Conservation (phyloP, 2,329 filamentous ascomycete species). For the Phyllachora maydis region DNA sequence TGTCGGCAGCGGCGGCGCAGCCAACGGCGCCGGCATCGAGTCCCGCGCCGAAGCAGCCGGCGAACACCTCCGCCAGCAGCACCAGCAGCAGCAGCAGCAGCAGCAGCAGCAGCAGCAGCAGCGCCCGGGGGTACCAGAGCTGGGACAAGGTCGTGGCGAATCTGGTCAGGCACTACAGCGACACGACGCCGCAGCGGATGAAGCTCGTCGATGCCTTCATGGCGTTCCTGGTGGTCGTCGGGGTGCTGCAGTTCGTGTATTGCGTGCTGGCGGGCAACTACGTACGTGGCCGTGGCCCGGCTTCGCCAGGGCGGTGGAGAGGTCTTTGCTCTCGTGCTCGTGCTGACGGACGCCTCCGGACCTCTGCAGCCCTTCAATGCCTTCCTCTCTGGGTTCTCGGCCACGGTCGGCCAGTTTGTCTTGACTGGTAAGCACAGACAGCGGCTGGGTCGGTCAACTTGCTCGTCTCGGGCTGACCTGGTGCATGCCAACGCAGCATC, state of each 20-base stretch:
- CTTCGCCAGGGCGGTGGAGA: no score
- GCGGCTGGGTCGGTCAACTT: slow-evolving; percentile 8
- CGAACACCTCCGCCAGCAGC: slow-evolving; percentile 1
- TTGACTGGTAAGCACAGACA: slow-evolving; percentile 73
- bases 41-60: not conserved
- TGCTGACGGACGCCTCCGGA: no score
- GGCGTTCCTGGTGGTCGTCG: slow-evolving; percentile 67
- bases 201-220: slow-evolving; percentile 88
- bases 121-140: slow-evolving; percentile 9
- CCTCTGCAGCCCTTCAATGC: slow-evolving; percentile 99
- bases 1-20: not conserved
- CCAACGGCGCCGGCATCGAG: slow-evolving; percentile 1
- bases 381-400: slow-evolving; percentile 85
- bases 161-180: slow-evolving; percentile 59
- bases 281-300: slow-evolving; percentile 46
- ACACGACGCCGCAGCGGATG: slow-evolving; percentile 70
- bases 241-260: slow-evolving; percentile 83
- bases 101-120: slow-evolving; percentile 6
- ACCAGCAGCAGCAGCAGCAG: slow-evolving; percentile 4
- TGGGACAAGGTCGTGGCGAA: slow-evolving; percentile 42
- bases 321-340: no score
- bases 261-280: slow-evolving; percentile 86
- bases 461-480: not conserved
- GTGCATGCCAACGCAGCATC: slow-evolving; percentile 24
- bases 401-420: slow-evolving; percentile 93